Base-by-base conservation (phyloP, 2,329 filamentous ascomycete species). In the Lasiodiplodia sp. region DNA sequence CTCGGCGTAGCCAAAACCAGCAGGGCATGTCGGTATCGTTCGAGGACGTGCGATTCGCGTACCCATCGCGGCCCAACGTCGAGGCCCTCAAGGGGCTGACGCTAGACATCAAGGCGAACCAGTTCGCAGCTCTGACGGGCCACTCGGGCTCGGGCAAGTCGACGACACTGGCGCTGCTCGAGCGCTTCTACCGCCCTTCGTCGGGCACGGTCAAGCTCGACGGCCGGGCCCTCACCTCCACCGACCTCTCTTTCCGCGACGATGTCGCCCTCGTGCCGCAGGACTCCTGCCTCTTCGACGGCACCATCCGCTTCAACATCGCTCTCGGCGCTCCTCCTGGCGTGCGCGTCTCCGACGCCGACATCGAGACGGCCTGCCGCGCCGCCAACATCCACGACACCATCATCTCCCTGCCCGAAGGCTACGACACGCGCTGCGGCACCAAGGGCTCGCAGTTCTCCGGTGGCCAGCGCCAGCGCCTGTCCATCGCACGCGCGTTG, bases 311-410 rank as follows among this genome's bases (percentile, higher is more conserved):
- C 16, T 85, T 84, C 75, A 85, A 85, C 69, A 76, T 85, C 28
- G 75, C 78, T 1, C 76, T 85, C 1, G 83, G 83, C 23, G 84
- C 87, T 1, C 81, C 84, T 0, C 88, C 88, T 1, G 85, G 83
- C 11, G 80, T 85, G 47, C 83, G 86, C 37, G 86, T 86, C 1
- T 85, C 84, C 0, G 80, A 88, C 51, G 85, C 82, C 6, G 90
- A 92, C 55, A 88, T 92, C 60, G 84, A 90, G 71, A 86, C 87
- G 67, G 90, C 90, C 0, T 92, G 90, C 74, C 85, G 85, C 68
- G 79, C 91, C 18, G 90, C 90, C 44, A 91, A 91, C 74, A 91
- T 93, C 70, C 90, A 92, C 78, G 88, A 92, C 34, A 88, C 87
- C 28, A 90, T 93, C 72, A 79, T 82, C 68, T 79, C 83, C 0